Evolutionary conservation across 768 basidiomycete genomes (phyloP), one percentile per base, ranked within the genome.

Genomic region (Basidioascus undulatus): DNA sequence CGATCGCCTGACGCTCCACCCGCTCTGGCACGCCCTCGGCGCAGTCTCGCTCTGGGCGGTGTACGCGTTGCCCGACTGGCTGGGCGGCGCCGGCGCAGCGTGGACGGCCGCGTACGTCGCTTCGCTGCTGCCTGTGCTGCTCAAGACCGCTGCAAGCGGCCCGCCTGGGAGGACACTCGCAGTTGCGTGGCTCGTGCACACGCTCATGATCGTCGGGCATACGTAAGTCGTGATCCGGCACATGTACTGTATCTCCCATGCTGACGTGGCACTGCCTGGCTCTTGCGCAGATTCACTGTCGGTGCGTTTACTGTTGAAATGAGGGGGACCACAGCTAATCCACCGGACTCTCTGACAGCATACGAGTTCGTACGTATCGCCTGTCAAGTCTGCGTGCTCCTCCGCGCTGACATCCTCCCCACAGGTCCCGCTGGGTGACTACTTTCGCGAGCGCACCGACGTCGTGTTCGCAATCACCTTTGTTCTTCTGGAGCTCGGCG

Each of bases 151-250:
- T 16, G 65, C 70, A 0, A 51, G 54, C 4, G 53, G 55, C 6
- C 41, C 58, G 23, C 62, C 65, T 1, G 67, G 62, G 11, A 63
- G 60, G 48, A 69, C 68, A 4, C 68, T 67, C 47, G 69, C 67
- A 34, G 57, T 59, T 2, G 71, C 71, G 13, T 67, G 76, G 60
- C 53, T 71, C 18, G 59, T 74, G 3, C 73, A 72, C 40, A 65
- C 69, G 40, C 33, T 81, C 26, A 61, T 80, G 61, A 83, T 81
- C 0, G 79, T 79, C 40, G 82, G 82, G 1, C 84, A 87, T 58
- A 81, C 82, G 2, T 87, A 84, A 49, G 79, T 87, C 81, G 81
- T 3, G 76, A 76, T 1, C 81, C 79, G 0, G 56, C 64, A 43
- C 67, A 72, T 49, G 59, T 87, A 37, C 62, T 82, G 38, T 82